Conservation (phyloP, 2,329 filamentous ascomycete species). For the Sporothrix brasiliensis region DNA sequence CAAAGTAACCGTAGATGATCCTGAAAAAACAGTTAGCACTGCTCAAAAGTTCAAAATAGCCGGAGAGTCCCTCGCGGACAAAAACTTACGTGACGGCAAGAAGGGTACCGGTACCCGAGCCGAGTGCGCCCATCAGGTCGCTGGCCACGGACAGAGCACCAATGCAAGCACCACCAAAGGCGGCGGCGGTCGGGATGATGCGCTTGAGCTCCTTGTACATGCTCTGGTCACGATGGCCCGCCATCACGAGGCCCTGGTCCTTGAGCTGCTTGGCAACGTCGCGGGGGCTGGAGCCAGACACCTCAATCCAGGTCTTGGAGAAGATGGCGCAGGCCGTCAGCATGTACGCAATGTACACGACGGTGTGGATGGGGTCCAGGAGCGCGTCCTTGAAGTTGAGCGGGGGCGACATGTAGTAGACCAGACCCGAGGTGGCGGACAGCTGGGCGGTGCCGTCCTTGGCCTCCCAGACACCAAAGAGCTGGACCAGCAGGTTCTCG, state of each 20-base stretch:
- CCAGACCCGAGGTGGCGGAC: conserved; percentile 86
- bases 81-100: conserved; percentile 92
- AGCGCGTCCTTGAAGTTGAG: conserved; percentile 97
- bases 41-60: conserved; percentile 31
- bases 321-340: conserved; percentile 90
- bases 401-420: conserved; percentile 99
- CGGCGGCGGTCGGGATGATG: conserved; percentile 95
- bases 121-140: conserved; percentile 92
- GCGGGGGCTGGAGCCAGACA: conserved; percentile 94
- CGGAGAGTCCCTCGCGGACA: not conserved
- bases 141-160: conserved; percentile 93
- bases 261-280: conserved; percentile 99
- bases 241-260: conserved; percentile 99
- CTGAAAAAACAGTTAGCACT: conserved; percentile 69
- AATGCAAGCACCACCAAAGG: conserved; percentile 98
- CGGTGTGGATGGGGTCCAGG: conserved; percentile 94
- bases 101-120: conserved; percentile 95
- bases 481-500: conserved; percentile 95
- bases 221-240: conserved; percentile 97
- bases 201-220: conserved; percentile 99
- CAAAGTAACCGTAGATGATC: conserved; percentile 99
- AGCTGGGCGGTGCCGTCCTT: conserved; percentile 96
- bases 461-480: conserved; percentile 98
- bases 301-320: conserved; percentile 99
- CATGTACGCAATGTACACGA: conserved; percentile 96